These are phyloP conservation scores for Penicillium sp. DNA, from an alignment of 2,329 filamentous ascomycete genomes.

Conservation along the genomic window DNA sequence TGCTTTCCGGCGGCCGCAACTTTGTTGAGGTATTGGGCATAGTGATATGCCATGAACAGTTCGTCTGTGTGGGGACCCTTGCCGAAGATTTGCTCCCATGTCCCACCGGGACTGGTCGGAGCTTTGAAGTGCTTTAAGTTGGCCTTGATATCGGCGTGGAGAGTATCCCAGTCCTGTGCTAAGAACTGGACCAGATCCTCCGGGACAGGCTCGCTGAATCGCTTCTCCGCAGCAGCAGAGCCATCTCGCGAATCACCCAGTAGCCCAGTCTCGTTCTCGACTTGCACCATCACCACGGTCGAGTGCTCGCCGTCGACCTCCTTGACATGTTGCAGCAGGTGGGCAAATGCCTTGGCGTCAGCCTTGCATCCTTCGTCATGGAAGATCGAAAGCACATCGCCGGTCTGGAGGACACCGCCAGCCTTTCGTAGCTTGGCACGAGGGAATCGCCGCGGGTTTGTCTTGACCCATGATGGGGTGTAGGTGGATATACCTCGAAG, in stretches of 20 bases:
- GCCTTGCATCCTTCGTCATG: slow-evolving; percentile 37
- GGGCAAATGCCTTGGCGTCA: slow-evolving; percentile 45
- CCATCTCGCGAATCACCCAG: slow-evolving; percentile 56
- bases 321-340: slow-evolving; percentile 44
- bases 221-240: slow-evolving; percentile 44
- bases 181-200: slow-evolving; percentile 38
- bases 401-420: slow-evolving; percentile 33
- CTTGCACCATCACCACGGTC: slow-evolving; percentile 60
- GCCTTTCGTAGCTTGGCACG: slow-evolving; percentile 19
- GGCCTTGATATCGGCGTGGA: slow-evolving; percentile 27
- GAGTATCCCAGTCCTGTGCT: slow-evolving; percentile 9
- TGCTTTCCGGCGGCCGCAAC: slow-evolving; percentile 47
- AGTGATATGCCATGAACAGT: slow-evolving; percentile 54
- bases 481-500: slow-evolving; percentile 37
- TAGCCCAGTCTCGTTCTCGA: slow-evolving; percentile 59
- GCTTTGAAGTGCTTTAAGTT: slow-evolving; percentile 32
- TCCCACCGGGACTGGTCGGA: slow-evolving; percentile 18
- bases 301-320: slow-evolving; percentile 49
- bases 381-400: slow-evolving; percentile 43
- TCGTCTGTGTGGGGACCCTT: slow-evolving; percentile 43
- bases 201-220: slow-evolving; percentile 44
- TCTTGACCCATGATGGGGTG: slow-evolving; percentile 43
- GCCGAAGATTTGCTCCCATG: slow-evolving; percentile 48
- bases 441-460: slow-evolving; percentile 28
- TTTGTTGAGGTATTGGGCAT: slow-evolving; percentile 44